These are phyloP conservation scores for Candida manassasensis DNA, from an alignment of 805 yeast species.

Conservation along the genomic window DNA sequence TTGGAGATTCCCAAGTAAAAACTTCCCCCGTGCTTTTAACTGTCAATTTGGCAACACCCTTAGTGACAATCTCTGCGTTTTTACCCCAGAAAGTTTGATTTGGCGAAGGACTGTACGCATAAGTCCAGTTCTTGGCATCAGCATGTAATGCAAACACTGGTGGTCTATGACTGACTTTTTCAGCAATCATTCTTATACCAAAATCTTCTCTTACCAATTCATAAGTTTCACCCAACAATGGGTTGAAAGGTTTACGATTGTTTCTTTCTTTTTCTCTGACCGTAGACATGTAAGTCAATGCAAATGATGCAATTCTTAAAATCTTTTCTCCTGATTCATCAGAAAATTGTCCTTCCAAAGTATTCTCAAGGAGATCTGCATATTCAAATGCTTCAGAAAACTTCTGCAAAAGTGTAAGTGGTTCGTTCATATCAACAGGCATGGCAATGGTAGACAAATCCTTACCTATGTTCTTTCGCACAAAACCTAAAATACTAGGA, in stretches of 20 bases:
- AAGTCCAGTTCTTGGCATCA: slow-evolving; percentile 70
- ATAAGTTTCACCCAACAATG: slow-evolving; percentile 87
- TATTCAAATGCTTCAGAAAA: slow-evolving; percentile 80
- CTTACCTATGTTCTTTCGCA: slow-evolving; percentile 89
- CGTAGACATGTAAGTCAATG: slow-evolving; percentile 67
- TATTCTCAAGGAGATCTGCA: slow-evolving; percentile 58
- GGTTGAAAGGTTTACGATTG: slow-evolving; percentile 88
- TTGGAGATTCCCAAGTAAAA: slow-evolving; percentile 82
- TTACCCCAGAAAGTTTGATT: slow-evolving; percentile 94
- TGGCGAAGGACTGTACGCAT: slow-evolving; percentile 62
- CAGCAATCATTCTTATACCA: slow-evolving; percentile 70
- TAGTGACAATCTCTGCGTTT: slow-evolving; percentile 74
- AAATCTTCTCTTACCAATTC: slow-evolving; percentile 83
- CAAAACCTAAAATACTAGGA: slow-evolving; percentile 73
- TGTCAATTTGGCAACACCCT: slow-evolving; percentile 60
- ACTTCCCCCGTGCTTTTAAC: slow-evolving; percentile 60
- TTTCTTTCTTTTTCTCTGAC: slow-evolving; percentile 72
- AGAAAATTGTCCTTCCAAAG: slow-evolving; percentile 42
- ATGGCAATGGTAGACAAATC: slow-evolving; percentile 80
- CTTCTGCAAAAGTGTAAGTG: slow-evolving; percentile 74
- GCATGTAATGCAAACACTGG: slow-evolving; percentile 76
- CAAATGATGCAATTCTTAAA: slow-evolving; percentile 74
- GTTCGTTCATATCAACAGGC: slow-evolving; percentile 95
- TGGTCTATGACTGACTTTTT: slow-evolving; percentile 87
- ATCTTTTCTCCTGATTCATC: slow-evolving; percentile 54